Conservation (phyloP, 345 rosid species). For the Eucalyptus cloeziana region DNA sequence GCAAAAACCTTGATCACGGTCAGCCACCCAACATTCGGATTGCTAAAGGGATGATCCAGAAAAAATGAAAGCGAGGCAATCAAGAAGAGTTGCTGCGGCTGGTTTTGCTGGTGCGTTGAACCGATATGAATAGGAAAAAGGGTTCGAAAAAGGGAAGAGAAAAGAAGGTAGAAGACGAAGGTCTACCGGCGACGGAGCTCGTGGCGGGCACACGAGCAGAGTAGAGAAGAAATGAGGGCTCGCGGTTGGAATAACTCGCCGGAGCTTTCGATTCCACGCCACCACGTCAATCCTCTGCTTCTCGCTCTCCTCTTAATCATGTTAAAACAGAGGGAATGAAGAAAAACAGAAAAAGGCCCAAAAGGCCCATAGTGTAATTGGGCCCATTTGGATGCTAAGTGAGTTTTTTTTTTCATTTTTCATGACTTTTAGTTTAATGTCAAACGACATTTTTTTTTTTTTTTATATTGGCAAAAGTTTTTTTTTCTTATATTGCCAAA, state of each 20-base stretch:
- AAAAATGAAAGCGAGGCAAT: neutral
- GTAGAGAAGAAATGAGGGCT: neutral
- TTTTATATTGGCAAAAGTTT: too few species aligned
- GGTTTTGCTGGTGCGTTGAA: neutral
- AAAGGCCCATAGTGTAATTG: too few species aligned
- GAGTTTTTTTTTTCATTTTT: too few species aligned
- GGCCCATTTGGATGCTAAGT: too few species aligned
- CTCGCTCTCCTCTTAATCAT: neutral
- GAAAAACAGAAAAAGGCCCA: too few species aligned
- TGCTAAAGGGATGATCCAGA: neutral
- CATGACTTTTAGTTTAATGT: too few species aligned
- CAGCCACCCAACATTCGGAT: neutral
- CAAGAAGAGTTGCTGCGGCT: neutral
- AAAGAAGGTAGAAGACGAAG: neutral
- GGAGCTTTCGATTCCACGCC: neutral
- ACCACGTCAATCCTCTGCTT: neutral
- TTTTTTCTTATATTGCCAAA: too few species aligned
- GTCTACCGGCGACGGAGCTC: neutral
- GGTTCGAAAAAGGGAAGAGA: neutral
- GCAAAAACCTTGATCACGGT: neutral
- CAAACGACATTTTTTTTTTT: too few species aligned
- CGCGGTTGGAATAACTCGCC: neutral
- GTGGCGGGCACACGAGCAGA: neutral
- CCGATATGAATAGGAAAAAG: neutral
- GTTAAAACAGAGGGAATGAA: too few species aligned